Evolutionary conservation across 2,329 filamentous ascomycete genomes (phyloP).

Genomic region (Lachnellula arida): DNA sequence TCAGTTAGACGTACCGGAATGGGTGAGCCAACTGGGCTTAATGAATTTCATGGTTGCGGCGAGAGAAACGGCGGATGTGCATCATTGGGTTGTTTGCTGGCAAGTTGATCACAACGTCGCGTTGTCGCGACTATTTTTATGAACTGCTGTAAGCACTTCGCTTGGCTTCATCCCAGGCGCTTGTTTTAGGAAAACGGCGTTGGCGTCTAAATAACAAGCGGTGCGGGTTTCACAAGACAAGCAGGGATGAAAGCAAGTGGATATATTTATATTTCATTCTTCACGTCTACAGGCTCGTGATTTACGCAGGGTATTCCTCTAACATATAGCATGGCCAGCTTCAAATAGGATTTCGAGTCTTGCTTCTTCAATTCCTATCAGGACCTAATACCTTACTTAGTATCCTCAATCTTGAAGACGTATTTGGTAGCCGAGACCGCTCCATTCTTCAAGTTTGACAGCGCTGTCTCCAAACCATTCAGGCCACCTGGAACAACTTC

Average conservation of each 20-base stretch:
- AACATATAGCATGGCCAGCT: no score
- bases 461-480: constrained; percentile 43
- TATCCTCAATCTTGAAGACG: constrained; percentile 42
- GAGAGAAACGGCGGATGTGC: constrained; percentile 22
- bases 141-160: constrained; percentile 1
- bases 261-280: no score
- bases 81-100: constrained; percentile 22
- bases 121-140: constrained; percentile 17
- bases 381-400: constrained; percentile 9
- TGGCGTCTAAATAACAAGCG: no score
- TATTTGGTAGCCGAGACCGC: constrained; percentile 62
- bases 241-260: no score
- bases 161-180: not conserved
- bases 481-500: constrained; percentile 49
- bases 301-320: no score
- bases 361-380: no score
- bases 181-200: not conserved
- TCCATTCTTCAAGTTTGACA: constrained; percentile 53
- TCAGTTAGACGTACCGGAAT: constrained; percentile 60
- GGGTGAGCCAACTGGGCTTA: constrained; percentile 93
- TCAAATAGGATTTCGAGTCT: no score
- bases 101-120: constrained; percentile 5
- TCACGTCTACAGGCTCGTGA: no score
- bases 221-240: no score
- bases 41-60: constrained; percentile 68